A percentile compares a stretch with the other conserved stretches of the same genome.
phyloP scores from a whole-genome alignment of 306 rosid species.

The Quercus parvula region DNA sequence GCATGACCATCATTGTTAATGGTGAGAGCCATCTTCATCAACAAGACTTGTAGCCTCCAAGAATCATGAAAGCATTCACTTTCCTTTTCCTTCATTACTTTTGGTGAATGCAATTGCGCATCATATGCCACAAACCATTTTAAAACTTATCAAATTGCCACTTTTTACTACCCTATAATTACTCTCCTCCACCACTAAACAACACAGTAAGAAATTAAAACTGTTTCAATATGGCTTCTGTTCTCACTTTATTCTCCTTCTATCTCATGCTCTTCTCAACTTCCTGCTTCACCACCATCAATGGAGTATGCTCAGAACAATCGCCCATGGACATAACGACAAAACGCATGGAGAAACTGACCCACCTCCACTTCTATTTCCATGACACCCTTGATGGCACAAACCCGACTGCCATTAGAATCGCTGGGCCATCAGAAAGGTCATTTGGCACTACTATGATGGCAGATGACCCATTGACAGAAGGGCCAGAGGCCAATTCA shows the following conservation, averaged over 20 bases:
- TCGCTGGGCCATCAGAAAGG: conserved; percentile 7
- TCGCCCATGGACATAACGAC: not conserved
- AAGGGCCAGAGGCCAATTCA: conserved; percentile 20
- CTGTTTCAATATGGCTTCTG: conserved; percentile 5
- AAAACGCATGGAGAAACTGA: conserved; percentile 26
- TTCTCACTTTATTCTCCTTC: not conserved
- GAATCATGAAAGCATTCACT: too few relatives aligned
- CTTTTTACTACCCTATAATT: not conserved
- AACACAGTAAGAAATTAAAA: not conserved
- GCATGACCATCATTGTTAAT: too few relatives aligned
- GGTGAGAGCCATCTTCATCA: too few relatives aligned
- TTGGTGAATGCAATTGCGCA: too few relatives aligned
- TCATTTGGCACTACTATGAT: conserved; percentile 22
- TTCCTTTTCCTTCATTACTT: too few relatives aligned
- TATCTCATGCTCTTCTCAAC: not conserved
- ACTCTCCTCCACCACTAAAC: not conserved
- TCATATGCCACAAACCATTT: too few relatives aligned
- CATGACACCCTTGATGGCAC: conserved; percentile 34
- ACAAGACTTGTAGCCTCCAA: too few relatives aligned
- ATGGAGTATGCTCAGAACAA: conserved; percentile 17
- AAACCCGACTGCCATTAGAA: conserved; percentile 28
- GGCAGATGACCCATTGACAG: conserved; percentile 30
- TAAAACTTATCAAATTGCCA: too few relatives aligned
- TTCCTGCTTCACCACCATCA: not conserved
- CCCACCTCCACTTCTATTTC: conserved; percentile 45